Evolutionary conservation across 2,329 filamentous ascomycete species (phyloP), one percentile per base, ranked within the genome.

Genomic region (Monosporascus sp.): DNA sequence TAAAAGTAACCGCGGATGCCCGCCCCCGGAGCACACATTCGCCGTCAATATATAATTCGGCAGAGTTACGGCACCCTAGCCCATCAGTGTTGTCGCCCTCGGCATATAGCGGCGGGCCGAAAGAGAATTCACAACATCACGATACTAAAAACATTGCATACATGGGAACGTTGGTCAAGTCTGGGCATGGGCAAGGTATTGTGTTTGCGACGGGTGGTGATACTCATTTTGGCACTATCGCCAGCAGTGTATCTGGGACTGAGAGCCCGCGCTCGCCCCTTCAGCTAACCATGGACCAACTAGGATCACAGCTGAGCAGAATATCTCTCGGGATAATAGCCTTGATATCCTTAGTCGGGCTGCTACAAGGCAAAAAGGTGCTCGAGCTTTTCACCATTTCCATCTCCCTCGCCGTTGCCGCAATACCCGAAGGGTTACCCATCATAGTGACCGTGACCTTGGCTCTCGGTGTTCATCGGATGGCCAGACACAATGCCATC

Each of bases 391-490:
- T 99, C 65, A 96, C 94, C 31, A 97, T 97, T 61, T 96, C 92
- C 17, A 94, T 99, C 45, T 97, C 94, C 9, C 81, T 99, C 39
- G 94, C 94, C 25, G 94, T 99, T 9, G 94, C 94, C 42, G 93
- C 93, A 17, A 97, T 97, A 62, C 93, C 93, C 0, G 93, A 97
- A 74, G 94, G 94, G 20, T 78, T 99, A 6, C 94, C 94, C 0
- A 99, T 99, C 65, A 99, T 99, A 63, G 95, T 99, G 31, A 99
- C 94, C 0, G 94, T 99, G 36, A 99, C 94, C 0, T 78, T 99
- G 51, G 94, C 94, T 39, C 79, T 99, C 15, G 95, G 94, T 15
- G 95, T 99, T 8, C 83, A 99, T 65, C 86, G 94, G 53, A 99
- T 99, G 94, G 95, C 94, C 55, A 90, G 86, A 65, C 85, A 93